Conservation (phyloP, 495 filamentous ascomycete genomes). For the Darksidea phi region DNA sequence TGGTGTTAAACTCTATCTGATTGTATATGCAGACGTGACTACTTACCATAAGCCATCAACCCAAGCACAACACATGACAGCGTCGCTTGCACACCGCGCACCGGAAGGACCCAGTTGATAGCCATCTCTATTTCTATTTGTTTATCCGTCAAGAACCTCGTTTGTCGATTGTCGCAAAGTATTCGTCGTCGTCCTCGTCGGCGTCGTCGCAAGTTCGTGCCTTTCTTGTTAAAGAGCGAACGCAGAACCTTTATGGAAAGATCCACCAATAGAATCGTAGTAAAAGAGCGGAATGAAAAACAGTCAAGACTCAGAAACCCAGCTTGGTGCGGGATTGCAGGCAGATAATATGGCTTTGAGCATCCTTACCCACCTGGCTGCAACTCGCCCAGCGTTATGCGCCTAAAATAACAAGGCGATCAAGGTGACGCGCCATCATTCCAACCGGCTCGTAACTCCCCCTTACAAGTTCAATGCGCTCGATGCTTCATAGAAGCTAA, state of each 20-base stretch:
- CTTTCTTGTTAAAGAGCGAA: not conserved
- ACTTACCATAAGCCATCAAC: constrained; percentile 67
- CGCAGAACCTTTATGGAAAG: not conserved
- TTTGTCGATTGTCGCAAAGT: not conserved
- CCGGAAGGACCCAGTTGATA: constrained; percentile 38
- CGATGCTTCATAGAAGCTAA: no score
- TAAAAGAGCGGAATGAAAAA: not conserved
- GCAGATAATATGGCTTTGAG: no score
- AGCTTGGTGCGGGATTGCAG: no score
- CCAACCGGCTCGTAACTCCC: no score
- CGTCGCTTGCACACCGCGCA: constrained; percentile 63
- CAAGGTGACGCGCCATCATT: no score
- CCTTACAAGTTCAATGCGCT: no score
- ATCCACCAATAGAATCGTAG: not conserved
- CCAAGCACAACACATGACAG: constrained; percentile 72
- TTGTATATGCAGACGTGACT: not conserved
- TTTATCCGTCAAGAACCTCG: not conserved
- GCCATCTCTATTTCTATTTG: constrained; percentile 7
- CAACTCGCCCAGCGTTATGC: no score
- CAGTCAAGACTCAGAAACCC: no score
- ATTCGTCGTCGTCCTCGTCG: not conserved
- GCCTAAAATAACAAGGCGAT: no score
- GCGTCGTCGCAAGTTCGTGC: not conserved
- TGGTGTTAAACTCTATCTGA: not conserved
- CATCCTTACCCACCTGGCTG: no score